Evolutionary conservation across 2,329 filamentous ascomycete species (phyloP).

Genomic region (Sarocladium oryzae): DNA sequence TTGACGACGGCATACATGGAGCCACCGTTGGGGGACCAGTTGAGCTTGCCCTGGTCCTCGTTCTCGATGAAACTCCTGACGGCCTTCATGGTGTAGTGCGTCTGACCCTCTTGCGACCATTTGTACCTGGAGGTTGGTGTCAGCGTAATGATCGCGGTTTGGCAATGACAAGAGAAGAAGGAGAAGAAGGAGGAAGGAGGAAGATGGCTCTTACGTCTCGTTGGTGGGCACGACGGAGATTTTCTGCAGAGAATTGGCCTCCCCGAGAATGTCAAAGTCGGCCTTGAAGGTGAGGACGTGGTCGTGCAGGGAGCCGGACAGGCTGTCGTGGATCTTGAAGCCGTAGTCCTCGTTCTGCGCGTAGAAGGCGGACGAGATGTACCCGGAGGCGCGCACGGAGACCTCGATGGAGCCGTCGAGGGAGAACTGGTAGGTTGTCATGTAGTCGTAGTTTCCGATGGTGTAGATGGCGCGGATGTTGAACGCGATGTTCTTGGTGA

Average conservation of each 20-base stretch:
- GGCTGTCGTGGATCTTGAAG: conserved; percentile 26
- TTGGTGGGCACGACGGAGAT: conserved; percentile 24
- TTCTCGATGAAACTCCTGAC: conserved; percentile 30
- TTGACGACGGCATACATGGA: conserved; percentile 40
- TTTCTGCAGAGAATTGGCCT: conserved; percentile 30
- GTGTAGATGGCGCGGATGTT: conserved; percentile 33
- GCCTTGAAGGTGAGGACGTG: conserved; percentile 34
- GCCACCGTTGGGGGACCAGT: conserved; percentile 36
- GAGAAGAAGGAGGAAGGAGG: too few species aligned
- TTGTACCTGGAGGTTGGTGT: conserved; percentile 28
- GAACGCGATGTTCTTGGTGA: conserved; percentile 42
- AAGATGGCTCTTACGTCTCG: conserved; percentile 9
- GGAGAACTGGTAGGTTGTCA: conserved; percentile 29
- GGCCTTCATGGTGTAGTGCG: conserved; percentile 44
- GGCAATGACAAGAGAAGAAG: too few species aligned
- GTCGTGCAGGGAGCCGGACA: conserved; percentile 32
- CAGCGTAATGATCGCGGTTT: too few species aligned
- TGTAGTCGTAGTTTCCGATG: conserved; percentile 37
- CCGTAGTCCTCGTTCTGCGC: conserved; percentile 27
- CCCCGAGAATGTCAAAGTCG: conserved; percentile 32
- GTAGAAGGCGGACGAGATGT: conserved; percentile 31
- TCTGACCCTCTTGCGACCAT: conserved; percentile 37
- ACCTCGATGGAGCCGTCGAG: conserved; percentile 32
- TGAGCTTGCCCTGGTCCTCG: conserved; percentile 29
- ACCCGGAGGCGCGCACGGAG: conserved; percentile 30